Base-by-base conservation (phyloP, 352 stramenopile genomes). In the Phytopythium mirpurense region DNA sequence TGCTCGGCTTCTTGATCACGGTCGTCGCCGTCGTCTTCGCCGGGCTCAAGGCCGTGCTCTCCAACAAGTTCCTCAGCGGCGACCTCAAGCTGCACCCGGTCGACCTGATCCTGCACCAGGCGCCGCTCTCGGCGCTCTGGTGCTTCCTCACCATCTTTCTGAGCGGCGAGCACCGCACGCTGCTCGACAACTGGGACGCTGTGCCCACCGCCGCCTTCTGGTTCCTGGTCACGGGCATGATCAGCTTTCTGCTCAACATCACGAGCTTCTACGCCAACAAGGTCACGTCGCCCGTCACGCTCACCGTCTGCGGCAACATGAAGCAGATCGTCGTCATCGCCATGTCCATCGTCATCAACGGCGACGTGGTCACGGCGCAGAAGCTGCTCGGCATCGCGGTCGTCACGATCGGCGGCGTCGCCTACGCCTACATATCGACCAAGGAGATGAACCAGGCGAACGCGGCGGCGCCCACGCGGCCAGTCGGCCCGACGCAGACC, bases 231-330 rank as follows among this genome's bases (percentile, higher is more conserved):
- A 96, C 86, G 40, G 92, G 91, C 36, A 60, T 96, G 23, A 77
- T 94, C 36, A 96, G 83, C 44, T 98, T 98, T 59, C 74, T 95
- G 54, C 82, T 98, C 27, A 98, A 98, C 65, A 80, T 98, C 56
- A 96, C 76, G 47, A 97, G 87, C 57, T 95, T 98, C 57, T 91
- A 96, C 63, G 88, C 93, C 38, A 98, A 98, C 71, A 97, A 97
- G 55, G 74, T 97, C 32, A 98, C 93, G 31, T 97, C 87, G 23
- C 83, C 93, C n/a, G 73, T 98, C 52, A 98, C 92, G 55, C 66
- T 98, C 16, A 96, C 80, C 51, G 96, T 98, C 38, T 93, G 90
- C 51, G 89, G 83, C 52, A 97, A 98, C 72, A 83, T 97, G 55
- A 98, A 98, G 71, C 93, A 98, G 78, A 86, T 95, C 48, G 69